Base-by-base conservation (phyloP, 495 filamentous ascomycete species). In the Hyaloscypha bicolor region DNA sequence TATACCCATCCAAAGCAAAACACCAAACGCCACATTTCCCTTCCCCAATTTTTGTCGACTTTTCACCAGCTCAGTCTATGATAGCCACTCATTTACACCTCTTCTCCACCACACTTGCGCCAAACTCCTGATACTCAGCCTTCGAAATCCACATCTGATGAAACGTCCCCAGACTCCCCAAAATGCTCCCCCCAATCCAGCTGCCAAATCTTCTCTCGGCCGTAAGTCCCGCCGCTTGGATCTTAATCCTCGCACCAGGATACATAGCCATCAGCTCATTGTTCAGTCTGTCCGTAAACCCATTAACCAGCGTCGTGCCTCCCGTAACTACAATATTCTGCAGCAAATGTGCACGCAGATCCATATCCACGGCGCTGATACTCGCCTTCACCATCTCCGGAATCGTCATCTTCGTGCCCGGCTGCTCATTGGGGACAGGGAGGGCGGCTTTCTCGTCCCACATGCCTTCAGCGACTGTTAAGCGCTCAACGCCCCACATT, bases 91-190 rank as follows among this genome's bases (percentile, higher is more conserved):
- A 93, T 79, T 90, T 91, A 76, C 90, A 92, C 65, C 90, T 82
- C 83, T 91, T 92, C 81, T 93, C 90, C 21, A 93, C 88, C 69
- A 93, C 87, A 12, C 81, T 81, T 0, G 82, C 72, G 14, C 90
- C 90, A 75, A 90, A 89, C 79, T 93, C 90, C 66, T 91, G 88
- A 77, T 93, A 93, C 81, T 93, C 90, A 79, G 91, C 90, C 76
- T 81, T 88, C 21, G 89, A 93, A 69, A 99, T 93, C 95, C 95
- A 99, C 91, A 98, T 91, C 75, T 97, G 94, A 81, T 99, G 95
- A 78, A 99, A 99, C n/a, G 93, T 97, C 9, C 96, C 96, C 81
- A 99, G 77, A 79, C 93, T 97, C 3, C 91, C 94, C 72, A 98
- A 80, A 70, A 99, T 97, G 80, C 93, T 97, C 16, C 95, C 95